These are phyloP conservation scores for Botrytis porri DNA, from an alignment of 2,329 filamentous ascomycete species.

Conservation along the genomic window DNA sequence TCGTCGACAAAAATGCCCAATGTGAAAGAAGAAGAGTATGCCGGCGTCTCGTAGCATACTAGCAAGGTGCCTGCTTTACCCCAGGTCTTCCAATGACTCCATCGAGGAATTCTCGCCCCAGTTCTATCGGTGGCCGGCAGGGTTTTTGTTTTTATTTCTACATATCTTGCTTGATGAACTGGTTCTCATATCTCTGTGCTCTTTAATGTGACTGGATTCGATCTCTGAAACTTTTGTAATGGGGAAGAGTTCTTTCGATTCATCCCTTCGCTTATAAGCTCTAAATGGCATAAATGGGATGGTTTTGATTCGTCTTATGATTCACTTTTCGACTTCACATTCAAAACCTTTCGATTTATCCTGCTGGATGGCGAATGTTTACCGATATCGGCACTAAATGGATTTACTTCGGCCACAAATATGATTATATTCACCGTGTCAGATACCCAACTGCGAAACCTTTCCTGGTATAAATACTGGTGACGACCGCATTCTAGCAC, in stretches of 20 bases:
- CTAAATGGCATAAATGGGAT: background rate
- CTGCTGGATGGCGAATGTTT: background rate
- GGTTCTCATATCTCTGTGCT: background rate
- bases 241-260: background rate
- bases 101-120: background rate
- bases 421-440: background rate
- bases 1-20: background rate
- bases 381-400: background rate
- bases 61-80: background rate
- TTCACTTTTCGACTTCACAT: background rate
- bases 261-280: background rate
- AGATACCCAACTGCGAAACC: background rate
- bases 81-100: background rate
- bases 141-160: background rate
- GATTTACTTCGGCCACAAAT: background rate
- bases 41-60: background rate
- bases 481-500: accelerated
- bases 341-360: background rate
- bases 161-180: background rate
- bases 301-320: background rate
- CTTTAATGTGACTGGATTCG: background rate
- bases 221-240: background rate
- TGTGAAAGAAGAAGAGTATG: background rate
- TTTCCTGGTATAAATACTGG: background rate
- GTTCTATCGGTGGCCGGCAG: background rate